Evolutionary conservation across 2,329 filamentous ascomycete species (phyloP), one percentile per base, ranked within the genome.

Genomic region (Decorospora gaudefroyi): DNA sequence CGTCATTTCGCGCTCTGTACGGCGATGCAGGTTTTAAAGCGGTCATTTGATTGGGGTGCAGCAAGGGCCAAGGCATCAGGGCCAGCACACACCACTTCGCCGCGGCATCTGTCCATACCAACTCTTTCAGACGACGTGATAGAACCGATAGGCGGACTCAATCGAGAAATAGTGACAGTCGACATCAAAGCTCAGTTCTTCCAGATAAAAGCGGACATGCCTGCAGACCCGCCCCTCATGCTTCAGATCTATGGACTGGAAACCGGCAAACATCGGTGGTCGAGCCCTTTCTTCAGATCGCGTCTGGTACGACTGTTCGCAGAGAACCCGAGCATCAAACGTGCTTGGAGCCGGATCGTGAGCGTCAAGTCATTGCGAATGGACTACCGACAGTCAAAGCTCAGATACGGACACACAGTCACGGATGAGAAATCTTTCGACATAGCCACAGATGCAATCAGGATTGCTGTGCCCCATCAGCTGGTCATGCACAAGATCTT

Each of bases 1-100:
- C 86, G 91, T 3, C 91, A 96, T 65, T 99, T 96, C 64, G 87
- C 91, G 0, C 79, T 95, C 17, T 88, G 90, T 1, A 84, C 97
- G 47, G 93, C 92, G 6, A 75, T 80, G 16, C 85, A 84, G 64
- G 88, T 95, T 2, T 69, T 99, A 16, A 68, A 64, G 32, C 69
- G 70, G 30, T 76, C 75, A 0, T 75, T 77, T 40, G 61, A 67
- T 32, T 52, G 55, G 51, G 49, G 45, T 8, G 34, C 46, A 10
- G 40, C 46, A 41, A 49, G 31, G 30, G 30, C 33, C 16, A 28
- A 61, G 9, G 33, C 44, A 5, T 29, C 45, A 10, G 49, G 56
- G 23, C 43, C 55, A 18, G 36, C 28, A n/a, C 36, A 51, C 3
- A 49, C 50, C 1, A 46, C 19, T 19, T 55, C 59, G 2, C 52